Evolutionary conservation across 2,329 filamentous ascomycete genomes (phyloP), one percentile per base, ranked within the genome.

Genomic region (Trichoderma guizhouense): DNA sequence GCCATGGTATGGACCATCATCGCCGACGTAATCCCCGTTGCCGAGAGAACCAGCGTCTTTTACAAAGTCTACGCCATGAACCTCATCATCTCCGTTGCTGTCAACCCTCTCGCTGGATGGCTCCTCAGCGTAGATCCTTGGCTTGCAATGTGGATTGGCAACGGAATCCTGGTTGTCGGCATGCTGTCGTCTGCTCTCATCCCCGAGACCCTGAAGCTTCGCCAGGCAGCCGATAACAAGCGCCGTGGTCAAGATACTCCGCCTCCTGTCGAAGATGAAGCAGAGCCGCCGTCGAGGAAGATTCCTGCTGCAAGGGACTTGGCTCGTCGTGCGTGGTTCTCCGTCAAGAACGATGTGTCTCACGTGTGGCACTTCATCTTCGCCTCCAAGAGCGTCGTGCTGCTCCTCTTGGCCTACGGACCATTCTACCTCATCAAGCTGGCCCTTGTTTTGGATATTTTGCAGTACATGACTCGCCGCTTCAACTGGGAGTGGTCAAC

Each of bases 381-480:
- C 18, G 76, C 76, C 2, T 84, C 85, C 7, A 79, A 75, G 72
- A 78, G 75, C 15, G 74, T 85, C 28, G 76, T 82, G 62, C 71
- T 82, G 14, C 79, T 86, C 5, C 79, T 84, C 21, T 5, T 81
- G 2, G 80, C 82, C 0, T 78, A 76, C 18, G 76, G 76, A 0
- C 32, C 76, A n/a, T 77, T 71, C n/a, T 74, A 72, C 9, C 76
- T 79, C 0, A 73, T 83, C 18, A 76, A 77, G 1, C 77, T 83
- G 15, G 77, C 79, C 9, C 69, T 82, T 6, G 53, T 79, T 0
- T 77, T 80, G 28, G 81, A 81, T 26, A 72, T 87, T 7, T 75
- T 89, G 3, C 88, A 89, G 75, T 89, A 89, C 75, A 81, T 86
- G 69, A 85, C 84, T 1, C 85, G 84, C 62, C 82, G 86, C 7